A percentile compares a stretch with the other conserved stretches of the same genome.
Conservation (phyloP, 192 early-diverging fungal species). For the Glomus cerebriforme region DNA sequence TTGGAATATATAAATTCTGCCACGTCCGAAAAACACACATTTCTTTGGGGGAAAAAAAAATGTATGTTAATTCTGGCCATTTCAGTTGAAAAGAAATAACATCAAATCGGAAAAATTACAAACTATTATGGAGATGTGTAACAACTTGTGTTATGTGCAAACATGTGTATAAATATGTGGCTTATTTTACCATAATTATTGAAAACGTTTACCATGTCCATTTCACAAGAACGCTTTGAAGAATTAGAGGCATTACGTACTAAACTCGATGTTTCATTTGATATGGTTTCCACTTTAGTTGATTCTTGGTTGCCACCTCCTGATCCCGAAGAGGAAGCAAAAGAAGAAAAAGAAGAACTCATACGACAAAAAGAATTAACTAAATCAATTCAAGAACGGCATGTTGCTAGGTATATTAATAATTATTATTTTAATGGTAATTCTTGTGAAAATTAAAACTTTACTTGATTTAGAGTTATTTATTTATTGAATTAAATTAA, state of each 20-base stretch:
- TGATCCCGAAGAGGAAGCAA: slow-evolving; percentile 20
- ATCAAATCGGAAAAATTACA: too few species aligned
- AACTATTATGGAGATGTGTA: too few species aligned
- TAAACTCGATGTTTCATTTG: slow-evolving; percentile 43
- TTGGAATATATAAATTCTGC: slow-evolving; percentile 7
- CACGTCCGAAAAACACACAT: not conserved
- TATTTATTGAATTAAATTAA: too few species aligned
- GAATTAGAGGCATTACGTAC: slow-evolving; percentile 39
- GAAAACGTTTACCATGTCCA: not conserved
- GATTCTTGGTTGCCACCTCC: slow-evolving; percentile 43
- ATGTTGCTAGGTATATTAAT: not conserved
- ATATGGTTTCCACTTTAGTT: slow-evolving; percentile 37
- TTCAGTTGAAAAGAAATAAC: too few species aligned
- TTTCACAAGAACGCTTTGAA: slow-evolving; percentile 6
- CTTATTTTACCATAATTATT: too few species aligned
- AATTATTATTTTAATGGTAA: not conserved
- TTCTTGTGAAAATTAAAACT: not conserved
- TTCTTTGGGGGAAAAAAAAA: too few species aligned
- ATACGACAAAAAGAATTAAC: slow-evolving; percentile 9
- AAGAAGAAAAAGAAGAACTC: slow-evolving; percentile 34
- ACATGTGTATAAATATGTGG: too few species aligned
- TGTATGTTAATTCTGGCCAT: too few species aligned
- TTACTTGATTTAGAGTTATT: not conserved
- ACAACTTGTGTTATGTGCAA: too few species aligned
- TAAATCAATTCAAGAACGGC: not conserved